A percentile compares a stretch with the other conserved stretches of the same genome.
phyloP scores from a whole-genome alignment of 2,329 filamentous ascomycete species.

The Aspergillus flavus region DNA sequence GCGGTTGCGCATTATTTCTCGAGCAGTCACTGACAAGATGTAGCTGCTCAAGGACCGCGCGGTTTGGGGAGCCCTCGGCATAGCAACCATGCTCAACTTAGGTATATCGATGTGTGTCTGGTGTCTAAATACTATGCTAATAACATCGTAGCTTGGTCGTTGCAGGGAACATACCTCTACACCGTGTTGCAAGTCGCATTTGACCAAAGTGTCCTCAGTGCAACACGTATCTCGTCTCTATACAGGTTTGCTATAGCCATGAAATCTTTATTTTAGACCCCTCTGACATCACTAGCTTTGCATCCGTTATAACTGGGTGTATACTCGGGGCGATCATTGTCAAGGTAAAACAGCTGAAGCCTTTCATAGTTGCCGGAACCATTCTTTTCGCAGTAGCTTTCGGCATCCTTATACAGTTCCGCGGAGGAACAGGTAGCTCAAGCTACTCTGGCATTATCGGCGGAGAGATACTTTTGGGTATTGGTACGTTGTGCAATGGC shows the following conservation, averaged over 20 bases:
- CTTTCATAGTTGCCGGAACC: constrained; percentile 65
- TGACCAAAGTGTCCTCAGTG: constrained; percentile 58
- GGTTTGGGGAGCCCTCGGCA: constrained; percentile 65
- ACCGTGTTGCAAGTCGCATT: constrained; percentile 65
- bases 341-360: constrained; percentile 62
- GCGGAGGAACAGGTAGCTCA: constrained; percentile 51
- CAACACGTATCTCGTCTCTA: constrained; percentile 62
- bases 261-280: too few relatives aligned
- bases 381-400: constrained; percentile 66
- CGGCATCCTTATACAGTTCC: constrained; percentile 64
- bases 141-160: constrained; percentile 52
- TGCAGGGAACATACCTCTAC: constrained; percentile 67
- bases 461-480: constrained; percentile 63
- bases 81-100: constrained; percentile 44
- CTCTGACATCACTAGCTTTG: constrained; percentile 37
- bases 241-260: constrained; percentile 47
- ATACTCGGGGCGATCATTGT: constrained; percentile 60
- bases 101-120: constrained; percentile 30
- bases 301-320: constrained; percentile 61
- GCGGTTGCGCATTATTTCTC: neutral
- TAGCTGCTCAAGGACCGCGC: constrained; percentile 62
- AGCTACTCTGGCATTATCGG: constrained; percentile 62
- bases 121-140: constrained; percentile 15
- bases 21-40: constrained; percentile 1
- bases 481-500: constrained; percentile 41